Evolutionary conservation across 2,329 filamentous ascomycete species (phyloP).

Genomic region (Fusarium verticillioides): DNA sequence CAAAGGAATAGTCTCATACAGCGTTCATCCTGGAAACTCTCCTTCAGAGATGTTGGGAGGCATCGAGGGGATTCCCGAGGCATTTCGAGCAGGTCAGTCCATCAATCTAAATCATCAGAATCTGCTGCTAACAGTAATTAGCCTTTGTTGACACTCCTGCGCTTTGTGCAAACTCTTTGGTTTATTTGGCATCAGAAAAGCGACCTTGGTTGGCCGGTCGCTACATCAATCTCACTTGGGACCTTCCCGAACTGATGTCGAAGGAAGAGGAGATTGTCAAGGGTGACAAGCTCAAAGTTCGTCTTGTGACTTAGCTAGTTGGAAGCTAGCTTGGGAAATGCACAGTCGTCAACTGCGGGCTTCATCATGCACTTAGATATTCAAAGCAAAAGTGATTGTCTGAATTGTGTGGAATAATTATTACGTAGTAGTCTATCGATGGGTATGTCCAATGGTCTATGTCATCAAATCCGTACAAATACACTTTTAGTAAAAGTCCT

Average conservation of each 20-base stretch:
- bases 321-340: rapidly evolving
- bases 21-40: conserved; percentile 26
- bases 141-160: conserved; percentile 28
- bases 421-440: neutral
- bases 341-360: neutral
- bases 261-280: conserved; percentile 13
- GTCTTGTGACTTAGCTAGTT: neutral
- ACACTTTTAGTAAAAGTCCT: neutral
- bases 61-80: neutral
- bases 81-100: conserved; percentile 1
- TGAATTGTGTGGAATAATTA: neutral
- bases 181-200: conserved; percentile 9
- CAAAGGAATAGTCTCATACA: neutral
- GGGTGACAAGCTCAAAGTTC: conserved; percentile 12
- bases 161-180: conserved; percentile 24
- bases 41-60: conserved; percentile 16
- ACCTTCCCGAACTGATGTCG: conserved; percentile 22
- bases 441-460: neutral
- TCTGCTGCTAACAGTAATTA: neutral
- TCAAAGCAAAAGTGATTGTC: neutral
- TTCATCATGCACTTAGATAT: neutral
- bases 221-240: conserved; percentile 34
- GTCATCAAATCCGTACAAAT: neutral
- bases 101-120: rapidly evolving
- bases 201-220: conserved; percentile 22